Evolutionary conservation across 202 grass and related monocot species (phyloP).

Genomic region (Schoenoplectus tabernaemontani): DNA sequence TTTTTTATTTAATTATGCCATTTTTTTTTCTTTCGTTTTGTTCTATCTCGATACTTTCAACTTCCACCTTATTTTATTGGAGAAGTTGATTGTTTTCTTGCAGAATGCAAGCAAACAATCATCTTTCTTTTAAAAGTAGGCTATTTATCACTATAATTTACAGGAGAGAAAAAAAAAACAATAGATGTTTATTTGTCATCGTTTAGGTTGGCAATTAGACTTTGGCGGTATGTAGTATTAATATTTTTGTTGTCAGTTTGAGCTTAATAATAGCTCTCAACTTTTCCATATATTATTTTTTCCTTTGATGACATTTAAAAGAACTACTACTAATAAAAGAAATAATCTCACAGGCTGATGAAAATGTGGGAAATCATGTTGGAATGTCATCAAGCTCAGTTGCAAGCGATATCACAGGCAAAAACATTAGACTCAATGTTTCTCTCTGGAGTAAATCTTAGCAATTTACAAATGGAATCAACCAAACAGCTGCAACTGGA

Average conservation of each 20-base stretch:
- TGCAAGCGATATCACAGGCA: conserved; percentile 41
- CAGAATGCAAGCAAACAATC: neutral
- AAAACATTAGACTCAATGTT: conserved; percentile 31
- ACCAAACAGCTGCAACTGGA: conserved; percentile 37
- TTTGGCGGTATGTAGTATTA: too few species aligned
- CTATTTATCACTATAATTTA: neutral
- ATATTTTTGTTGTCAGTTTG: neutral
- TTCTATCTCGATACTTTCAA: neutral
- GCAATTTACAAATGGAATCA: conserved; percentile 36
- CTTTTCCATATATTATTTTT: neutral
- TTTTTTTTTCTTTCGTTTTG: neutral
- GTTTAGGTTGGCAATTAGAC: too few species aligned
- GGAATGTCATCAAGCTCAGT: conserved; percentile 63
- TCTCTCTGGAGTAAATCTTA: conserved; percentile 16
- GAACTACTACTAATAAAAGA: neutral
- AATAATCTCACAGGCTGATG: conserved; percentile 42
- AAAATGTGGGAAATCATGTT: conserved; percentile 65
- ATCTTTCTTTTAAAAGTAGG: conserved; percentile 6
- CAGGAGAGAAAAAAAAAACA: neutral
- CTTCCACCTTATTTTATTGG: neutral
- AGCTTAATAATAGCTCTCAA: neutral
- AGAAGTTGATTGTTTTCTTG: neutral
- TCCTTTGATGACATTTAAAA: neutral
- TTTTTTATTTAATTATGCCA: neutral
- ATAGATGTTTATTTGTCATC: neutral